Evolutionary conservation across 2,329 filamentous ascomycete species (phyloP).

Genomic region (Acrodontium crateriforme): DNA sequence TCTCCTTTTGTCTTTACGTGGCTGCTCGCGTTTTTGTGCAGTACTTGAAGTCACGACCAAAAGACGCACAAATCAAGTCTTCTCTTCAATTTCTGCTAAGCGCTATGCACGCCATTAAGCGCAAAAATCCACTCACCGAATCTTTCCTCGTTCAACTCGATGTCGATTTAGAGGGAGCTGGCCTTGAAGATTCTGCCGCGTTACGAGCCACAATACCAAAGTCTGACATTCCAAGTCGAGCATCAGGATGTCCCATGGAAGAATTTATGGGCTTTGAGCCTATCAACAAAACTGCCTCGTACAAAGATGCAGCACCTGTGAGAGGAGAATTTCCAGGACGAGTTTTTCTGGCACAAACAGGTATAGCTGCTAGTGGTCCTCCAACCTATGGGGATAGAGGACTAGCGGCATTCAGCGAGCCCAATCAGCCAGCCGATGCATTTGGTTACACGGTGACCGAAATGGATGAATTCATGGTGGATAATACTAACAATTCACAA

Average conservation of each 20-base stretch:
- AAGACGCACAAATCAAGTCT: constrained; percentile 63
- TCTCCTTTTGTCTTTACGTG: constrained; percentile 93
- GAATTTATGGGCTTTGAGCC: neutral
- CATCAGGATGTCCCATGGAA: constrained; percentile 8
- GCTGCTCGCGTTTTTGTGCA: constrained; percentile 89
- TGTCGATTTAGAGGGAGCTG: constrained; percentile 70
- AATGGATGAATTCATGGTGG: constrained; percentile 3
- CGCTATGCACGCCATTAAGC: constrained; percentile 81
- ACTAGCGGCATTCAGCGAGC: constrained; percentile 11
- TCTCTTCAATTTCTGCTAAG: constrained; percentile 81
- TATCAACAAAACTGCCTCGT: neutral
- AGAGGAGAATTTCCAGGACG: no score
- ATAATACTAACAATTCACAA: neutral
- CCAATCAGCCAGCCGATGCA: constrained; percentile 1
- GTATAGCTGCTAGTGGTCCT: no score
- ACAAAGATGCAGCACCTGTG: no score
- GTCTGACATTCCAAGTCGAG: constrained; percentile 2
- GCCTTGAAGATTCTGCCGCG: constrained; percentile 30
- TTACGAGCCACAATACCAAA: constrained; percentile 9
- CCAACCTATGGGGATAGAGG: constrained; percentile 13
- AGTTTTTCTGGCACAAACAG: no score
- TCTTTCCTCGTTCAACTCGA: constrained; percentile 90
- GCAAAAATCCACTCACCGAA: constrained; percentile 78
- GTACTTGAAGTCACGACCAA: constrained; percentile 84
- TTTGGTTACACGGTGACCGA: constrained; percentile 1